These are phyloP conservation scores for Galeopsis tetrahit DNA, from an alignment of 257 asterid species.

Conservation along the genomic window DNA sequence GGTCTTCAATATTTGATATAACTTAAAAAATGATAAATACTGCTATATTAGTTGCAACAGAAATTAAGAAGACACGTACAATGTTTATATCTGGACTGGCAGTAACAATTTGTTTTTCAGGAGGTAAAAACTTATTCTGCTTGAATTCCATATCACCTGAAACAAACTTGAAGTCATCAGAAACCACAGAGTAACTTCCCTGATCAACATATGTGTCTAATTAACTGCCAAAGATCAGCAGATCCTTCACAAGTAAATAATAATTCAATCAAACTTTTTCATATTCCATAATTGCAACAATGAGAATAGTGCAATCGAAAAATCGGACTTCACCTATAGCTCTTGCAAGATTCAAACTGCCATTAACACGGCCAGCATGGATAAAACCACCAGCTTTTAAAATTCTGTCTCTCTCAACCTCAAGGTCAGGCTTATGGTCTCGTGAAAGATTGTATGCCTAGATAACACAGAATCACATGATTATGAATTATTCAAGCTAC, in stretches of 20 bases:
- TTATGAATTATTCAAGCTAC: slow-evolving; percentile 15
- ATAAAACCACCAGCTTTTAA: slow-evolving; percentile 94
- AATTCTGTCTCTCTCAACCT: slow-evolving; percentile 89
- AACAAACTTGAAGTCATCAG: slow-evolving; percentile 30
- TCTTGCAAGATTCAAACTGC: slow-evolving; percentile 92
- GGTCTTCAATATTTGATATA: background rate
- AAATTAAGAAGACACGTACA: slow-evolving; percentile 49
- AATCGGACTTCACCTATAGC: slow-evolving; percentile 68
- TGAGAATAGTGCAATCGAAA: slow-evolving; percentile 19
- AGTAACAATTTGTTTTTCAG: slow-evolving; percentile 88
- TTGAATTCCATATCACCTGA: slow-evolving; percentile 99
- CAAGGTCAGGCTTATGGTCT: slow-evolving; percentile 97
- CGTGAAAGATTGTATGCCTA: slow-evolving; percentile 96
- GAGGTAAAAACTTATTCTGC: slow-evolving; percentile 91
- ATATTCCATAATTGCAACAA: slow-evolving; percentile 22
- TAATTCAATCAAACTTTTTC: slow-evolving; percentile 9
- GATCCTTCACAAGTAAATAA: slow-evolving; percentile 4
- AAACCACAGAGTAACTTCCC: slow-evolving; percentile 5
- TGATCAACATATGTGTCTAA: slow-evolving; percentile 2
- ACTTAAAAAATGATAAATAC: background rate
- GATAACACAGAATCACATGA: slow-evolving; percentile 21
- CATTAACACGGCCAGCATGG: slow-evolving; percentile 95
- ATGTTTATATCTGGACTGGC: slow-evolving; percentile 90
- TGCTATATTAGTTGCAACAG: background rate
- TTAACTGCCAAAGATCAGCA: slow-evolving; percentile 19